Base-by-base conservation (phyloP, 2,329 filamentous ascomycete genomes). In the Torrubiellomyces zombiae region DNA sequence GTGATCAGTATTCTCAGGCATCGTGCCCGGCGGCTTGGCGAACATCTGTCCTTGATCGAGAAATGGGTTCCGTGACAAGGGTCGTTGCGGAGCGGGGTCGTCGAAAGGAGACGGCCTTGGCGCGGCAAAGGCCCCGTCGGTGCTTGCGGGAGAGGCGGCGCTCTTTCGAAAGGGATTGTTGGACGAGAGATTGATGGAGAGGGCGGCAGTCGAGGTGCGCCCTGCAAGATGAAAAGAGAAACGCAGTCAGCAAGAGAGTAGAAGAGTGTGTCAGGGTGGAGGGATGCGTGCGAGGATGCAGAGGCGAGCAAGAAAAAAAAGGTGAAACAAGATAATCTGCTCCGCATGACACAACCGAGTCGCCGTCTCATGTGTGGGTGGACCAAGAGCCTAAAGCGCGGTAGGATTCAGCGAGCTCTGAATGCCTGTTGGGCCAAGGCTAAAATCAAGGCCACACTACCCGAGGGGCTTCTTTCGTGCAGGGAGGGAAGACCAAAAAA, bases 101-200 rank as follows among this genome's bases (percentile, higher is more conserved):
- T 69, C 67, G 44, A 71, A 70, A 32, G 64, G 71, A 35, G 65
- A 74, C 33, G 50, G 51, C 37, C 54, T 56, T 47, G 53, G 50
- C 38, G 44, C 42, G 39, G 43, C 35, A 41, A 41, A 38, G 25
- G 35, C 35, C 23, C 43, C 33, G 21, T 55, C 40, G 43, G 43
- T 32, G 34, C 41, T 48, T 26, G 53, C 47, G 25, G 67, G 74
- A 34, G 75, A 79, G 18, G 60, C 58, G 35, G 73, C 69, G 43
- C 75, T 70, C 50, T 80, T 80, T 56, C 77, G 74, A 42, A 70
- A 85, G 33, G 78, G 78, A 47, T 85, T 85, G 63, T 83, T 83
- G 48, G 77, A 83, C 49, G 74, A 73, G 43, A 83, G 66, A 51
- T 72, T 75, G 47, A 76, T 55, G 27, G 65, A 57, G 44, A 75